A percentile compares a stretch with the other conserved stretches of the same genome.
These are phyloP conservation scores for Dactylellina parvicollis DNA, from an alignment of 2,329 filamentous ascomycete species.

Conservation along the genomic window DNA sequence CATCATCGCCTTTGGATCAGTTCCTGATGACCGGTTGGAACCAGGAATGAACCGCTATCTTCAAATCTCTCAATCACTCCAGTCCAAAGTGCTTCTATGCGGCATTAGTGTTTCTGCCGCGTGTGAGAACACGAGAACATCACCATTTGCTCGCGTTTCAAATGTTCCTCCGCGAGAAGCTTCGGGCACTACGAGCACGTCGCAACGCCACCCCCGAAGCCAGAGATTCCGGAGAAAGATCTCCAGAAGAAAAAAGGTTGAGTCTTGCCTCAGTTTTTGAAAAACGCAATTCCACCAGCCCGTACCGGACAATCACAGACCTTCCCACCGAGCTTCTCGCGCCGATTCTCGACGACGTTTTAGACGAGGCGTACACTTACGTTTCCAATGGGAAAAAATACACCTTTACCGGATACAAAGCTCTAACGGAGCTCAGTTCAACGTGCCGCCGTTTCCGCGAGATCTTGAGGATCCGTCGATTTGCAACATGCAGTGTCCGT, in stretches of 20 bases:
- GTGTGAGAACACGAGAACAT: background rate
- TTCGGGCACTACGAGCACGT: background rate
- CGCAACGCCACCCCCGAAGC: conserved; percentile 10
- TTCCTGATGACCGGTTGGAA: background rate
- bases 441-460: conserved; percentile 31
- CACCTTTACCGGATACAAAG: conserved; percentile 5
- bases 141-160: conserved; percentile 3
- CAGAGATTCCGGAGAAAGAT: background rate
- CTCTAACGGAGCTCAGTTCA: conserved; percentile 11
- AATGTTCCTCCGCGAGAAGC: conserved; percentile 12
- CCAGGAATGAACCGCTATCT: background rate
- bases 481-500: conserved; percentile 1
- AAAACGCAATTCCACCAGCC: background rate
- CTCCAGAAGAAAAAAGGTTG: background rate
- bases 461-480: conserved; percentile 3
- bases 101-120: background rate
- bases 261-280: background rate
- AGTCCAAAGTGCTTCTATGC: background rate
- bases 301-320: conserved; percentile 11
- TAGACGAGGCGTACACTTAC: conserved; percentile 1
- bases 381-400: background rate
- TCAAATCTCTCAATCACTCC: background rate
- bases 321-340: conserved; percentile 31
- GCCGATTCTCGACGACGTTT: conserved; percentile 21
- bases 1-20: background rate